A percentile compares a stretch with the other conserved stretches of the same genome.
Evolutionary conservation across 805 yeast genomes (phyloP).

Genomic region (Starmerella bombi): DNA sequence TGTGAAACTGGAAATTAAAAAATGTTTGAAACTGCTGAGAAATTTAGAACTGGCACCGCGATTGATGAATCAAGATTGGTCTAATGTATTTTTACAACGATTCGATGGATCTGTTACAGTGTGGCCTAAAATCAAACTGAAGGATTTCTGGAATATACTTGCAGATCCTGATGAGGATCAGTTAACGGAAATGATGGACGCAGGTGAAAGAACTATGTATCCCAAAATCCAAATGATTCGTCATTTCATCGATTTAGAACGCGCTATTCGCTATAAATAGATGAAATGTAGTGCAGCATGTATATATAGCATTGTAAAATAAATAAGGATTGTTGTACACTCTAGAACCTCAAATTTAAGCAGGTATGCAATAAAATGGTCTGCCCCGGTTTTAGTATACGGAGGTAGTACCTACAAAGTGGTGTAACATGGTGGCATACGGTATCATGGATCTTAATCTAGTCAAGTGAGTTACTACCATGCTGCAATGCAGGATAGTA

Average conservation of each 20-base stretch:
- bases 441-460: no score
- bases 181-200: slow-evolving; percentile 40
- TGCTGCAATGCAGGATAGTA: no score
- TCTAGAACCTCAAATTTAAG: no score
- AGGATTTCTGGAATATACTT: slow-evolving; percentile 50
- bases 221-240: slow-evolving; percentile 54
- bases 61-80: slow-evolving; percentile 66
- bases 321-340: no score
- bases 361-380: no score
- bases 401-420: no score
- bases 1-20: slow-evolving; percentile 57
- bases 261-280: slow-evolving; percentile 9
- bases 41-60: slow-evolving; percentile 56
- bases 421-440: no score
- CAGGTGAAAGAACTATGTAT: slow-evolving; percentile 53
- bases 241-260: slow-evolving; percentile 51
- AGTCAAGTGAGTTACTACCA: no score
- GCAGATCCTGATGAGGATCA: slow-evolving; percentile 54
- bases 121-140: slow-evolving; percentile 52
- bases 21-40: slow-evolving; percentile 58
- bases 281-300: no score
- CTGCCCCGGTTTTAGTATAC: no score
- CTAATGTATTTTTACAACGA: slow-evolving; percentile 57
- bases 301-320: no score
- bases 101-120: slow-evolving; percentile 66